phyloP scores from a whole-genome alignment of 2,329 filamentous ascomycete genomes.

The Chalara sp. region DNA sequence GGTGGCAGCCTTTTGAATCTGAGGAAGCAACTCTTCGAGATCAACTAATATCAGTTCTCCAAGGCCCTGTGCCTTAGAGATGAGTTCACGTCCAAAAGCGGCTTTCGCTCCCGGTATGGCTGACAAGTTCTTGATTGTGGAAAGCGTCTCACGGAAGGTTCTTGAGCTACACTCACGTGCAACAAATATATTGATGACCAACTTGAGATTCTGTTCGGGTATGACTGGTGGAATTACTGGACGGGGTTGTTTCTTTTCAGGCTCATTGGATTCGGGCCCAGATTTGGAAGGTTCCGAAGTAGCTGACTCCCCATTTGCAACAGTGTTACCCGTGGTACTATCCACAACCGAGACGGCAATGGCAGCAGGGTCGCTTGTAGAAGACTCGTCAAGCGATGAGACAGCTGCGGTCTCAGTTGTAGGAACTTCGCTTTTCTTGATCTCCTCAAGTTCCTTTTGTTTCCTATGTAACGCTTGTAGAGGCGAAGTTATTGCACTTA shows the following conservation, averaged over 20 bases:
- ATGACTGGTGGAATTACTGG: constrained; percentile 76
- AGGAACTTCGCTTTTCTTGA: constrained; percentile 3
- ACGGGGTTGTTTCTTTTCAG: constrained; percentile 27
- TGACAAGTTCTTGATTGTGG: constrained; percentile 97
- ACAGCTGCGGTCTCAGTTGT: constrained; percentile 1
- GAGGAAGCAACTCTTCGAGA: constrained; percentile 74
- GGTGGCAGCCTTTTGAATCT: constrained; percentile 79
- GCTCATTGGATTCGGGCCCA: constrained; percentile 21
- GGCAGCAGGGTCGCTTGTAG: neutral
- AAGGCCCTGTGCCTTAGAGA: constrained; percentile 76
- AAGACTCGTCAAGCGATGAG: neutral
- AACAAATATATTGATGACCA: constrained; percentile 95
- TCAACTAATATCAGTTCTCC: constrained; percentile 81
- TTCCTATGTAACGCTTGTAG: constrained; percentile 76
- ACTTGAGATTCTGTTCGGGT: constrained; percentile 78
- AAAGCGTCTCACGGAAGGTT: constrained; percentile 95
- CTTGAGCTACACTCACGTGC: constrained; percentile 95
- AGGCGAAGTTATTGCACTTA: constrained; percentile 84
- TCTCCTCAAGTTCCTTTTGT: constrained; percentile 32
- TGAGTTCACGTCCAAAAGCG: constrained; percentile 87
- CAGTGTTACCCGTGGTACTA: constrained; percentile 1
- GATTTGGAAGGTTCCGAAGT: constrained; percentile 19
- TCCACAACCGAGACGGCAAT: constrained; percentile 3
- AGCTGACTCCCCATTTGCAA: constrained; percentile 14
- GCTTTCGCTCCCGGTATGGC: constrained; percentile 85